Evolutionary conservation across 2,329 filamentous ascomycete genomes (phyloP), one percentile per base, ranked within the genome.

Genomic region (Aspergillus sojae): DNA sequence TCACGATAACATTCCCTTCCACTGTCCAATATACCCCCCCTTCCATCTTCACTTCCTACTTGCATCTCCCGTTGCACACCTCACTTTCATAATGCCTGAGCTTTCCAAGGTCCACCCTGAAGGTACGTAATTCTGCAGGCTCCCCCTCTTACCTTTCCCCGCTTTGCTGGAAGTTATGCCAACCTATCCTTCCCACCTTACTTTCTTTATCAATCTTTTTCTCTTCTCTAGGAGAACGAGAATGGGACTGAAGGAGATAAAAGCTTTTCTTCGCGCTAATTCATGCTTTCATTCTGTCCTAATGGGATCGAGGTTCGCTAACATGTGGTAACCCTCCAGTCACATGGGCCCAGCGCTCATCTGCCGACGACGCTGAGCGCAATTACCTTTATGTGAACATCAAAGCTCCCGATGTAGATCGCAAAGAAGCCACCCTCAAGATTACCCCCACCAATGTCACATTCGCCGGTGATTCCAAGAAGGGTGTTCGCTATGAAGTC

Each of bases 261-360:
- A 48, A 3, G 4, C 4, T 45, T 23, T 45, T 48, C 11, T 4
- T 26, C 36, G 14, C 11, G 11, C 39, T 1, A 56, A 68, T 62
- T 57, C n/a, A 23, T 28, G 46, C 50, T 34, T 55, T 56, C 46
- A 50, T 58, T 39, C 46, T 58, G 45, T 57, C 23, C 55, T 59
- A 21, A 43, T 50, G 26, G 46, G 12, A n/a, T 32, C 48, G 26
- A 59, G 53, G 34, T 34, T 62, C 45, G 62, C 62, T 60, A 58
- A 58, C n/a, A 50, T 54, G 9, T 2, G 10, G 62, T 61, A 56
- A 54, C 36, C 59, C 48, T 68, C 63, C 75, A 98, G 95, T 99
- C 73, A 91, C 93, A 81, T 99, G 95, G 95, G 94, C 95, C 70
- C 95, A 99, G 85, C 94, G 95, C 85, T 98, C 94, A 54, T 95